A percentile compares a stretch with the other conserved stretches of the same genome.
Evolutionary conservation across 2,329 filamentous ascomycete genomes (phyloP).

Genomic region (Coniochaeta sp.): DNA sequence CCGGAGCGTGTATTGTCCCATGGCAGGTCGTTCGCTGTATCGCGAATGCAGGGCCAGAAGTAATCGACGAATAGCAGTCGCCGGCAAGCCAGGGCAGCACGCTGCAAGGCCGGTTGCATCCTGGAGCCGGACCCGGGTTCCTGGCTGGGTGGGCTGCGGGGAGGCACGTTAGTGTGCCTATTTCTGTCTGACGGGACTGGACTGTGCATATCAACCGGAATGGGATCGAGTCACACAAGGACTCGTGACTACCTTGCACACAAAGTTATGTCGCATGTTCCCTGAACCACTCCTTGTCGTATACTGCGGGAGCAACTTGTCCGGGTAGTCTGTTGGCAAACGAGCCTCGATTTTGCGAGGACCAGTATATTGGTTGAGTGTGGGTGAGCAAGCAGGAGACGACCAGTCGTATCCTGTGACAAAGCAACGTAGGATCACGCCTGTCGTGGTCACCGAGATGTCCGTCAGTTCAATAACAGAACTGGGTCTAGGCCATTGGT

Average conservation of each 20-base stretch:
- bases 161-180: neutral
- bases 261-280: neutral
- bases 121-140: constrained; percentile 14
- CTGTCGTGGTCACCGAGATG: neutral
- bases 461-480: neutral
- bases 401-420: neutral
- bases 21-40: neutral
- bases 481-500: neutral
- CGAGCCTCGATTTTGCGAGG: neutral
- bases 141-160: constrained; percentile 9
- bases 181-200: neutral
- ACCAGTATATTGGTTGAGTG: neutral
- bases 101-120: constrained; percentile 7
- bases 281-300: neutral
- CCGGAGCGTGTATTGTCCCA: neutral
- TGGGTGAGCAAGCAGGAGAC: neutral
- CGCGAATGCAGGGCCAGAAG: constrained; percentile 10
- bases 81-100: neutral
- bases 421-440: neutral
- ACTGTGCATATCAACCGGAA: neutral
- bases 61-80: neutral
- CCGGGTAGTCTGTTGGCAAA: neutral
- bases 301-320: neutral
- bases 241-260: neutral
- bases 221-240: neutral